Evolutionary conservation across 371 early-diverging fungal species (phyloP).

Genomic region (Fennellomyces sp.): DNA sequence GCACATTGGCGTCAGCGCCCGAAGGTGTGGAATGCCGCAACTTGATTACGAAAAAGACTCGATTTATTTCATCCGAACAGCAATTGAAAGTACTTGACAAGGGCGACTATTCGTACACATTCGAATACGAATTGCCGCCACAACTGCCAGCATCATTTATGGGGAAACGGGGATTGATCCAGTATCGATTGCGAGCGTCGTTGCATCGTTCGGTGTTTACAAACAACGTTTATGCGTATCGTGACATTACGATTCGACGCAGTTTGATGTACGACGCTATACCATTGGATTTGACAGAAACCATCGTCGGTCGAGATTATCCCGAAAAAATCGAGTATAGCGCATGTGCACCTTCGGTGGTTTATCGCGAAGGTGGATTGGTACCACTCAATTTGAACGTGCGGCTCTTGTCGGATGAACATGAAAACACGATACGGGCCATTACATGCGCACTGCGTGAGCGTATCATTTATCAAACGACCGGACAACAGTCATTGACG

Average conservation of each 20-base stretch:
- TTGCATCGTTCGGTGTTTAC: conserved; percentile 42
- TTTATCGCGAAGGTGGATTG: conserved; percentile 51
- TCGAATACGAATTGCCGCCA: conserved; percentile 42
- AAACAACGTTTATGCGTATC: conserved; percentile 28
- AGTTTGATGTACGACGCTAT: conserved; percentile 35
- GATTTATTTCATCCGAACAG: conserved; percentile 13
- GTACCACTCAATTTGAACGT: conserved; percentile 38
- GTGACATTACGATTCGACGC: conserved; percentile 39
- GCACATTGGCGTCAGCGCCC: conserved; percentile 13
- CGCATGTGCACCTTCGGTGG: conserved; percentile 43
- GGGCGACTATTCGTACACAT: conserved; percentile 38
- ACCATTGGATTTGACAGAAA: conserved; percentile 21
- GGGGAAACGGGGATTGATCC: conserved; percentile 45
- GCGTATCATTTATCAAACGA: conserved; percentile 40
- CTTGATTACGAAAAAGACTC: conserved; percentile 23
- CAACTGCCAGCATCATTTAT: conserved; percentile 43
- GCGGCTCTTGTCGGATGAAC: conserved; percentile 18
- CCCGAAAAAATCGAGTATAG: conserved; percentile 32
- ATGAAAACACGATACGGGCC: conserved; percentile 27
- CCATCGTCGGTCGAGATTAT: conserved; percentile 32
- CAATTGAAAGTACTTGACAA: conserved; percentile 17
- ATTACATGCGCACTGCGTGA: conserved; percentile 51
- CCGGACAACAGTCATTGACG: conserved; percentile 19
- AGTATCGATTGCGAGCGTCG: conserved; percentile 35
- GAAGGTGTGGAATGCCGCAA: conserved; percentile 41